These are phyloP conservation scores for Corrigiola litoralis DNA, from an alignment of 179 eudicot genomes.

Conservation along the genomic window DNA sequence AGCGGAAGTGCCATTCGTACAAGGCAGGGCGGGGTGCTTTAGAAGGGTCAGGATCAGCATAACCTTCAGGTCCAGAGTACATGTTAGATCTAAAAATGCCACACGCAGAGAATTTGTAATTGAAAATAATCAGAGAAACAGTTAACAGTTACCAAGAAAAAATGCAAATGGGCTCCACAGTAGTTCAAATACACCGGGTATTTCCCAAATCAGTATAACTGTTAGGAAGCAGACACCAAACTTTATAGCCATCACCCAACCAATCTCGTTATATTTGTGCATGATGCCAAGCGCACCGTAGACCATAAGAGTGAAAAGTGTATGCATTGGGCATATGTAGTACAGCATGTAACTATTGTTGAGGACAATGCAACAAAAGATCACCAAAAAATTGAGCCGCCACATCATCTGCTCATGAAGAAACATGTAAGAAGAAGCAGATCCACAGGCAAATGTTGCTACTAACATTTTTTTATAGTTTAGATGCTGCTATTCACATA, in stretches of 20 bases:
- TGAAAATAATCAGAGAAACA: slow-evolving; percentile 12
- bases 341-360: slow-evolving; percentile 78
- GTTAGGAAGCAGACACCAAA: slow-evolving; percentile 66
- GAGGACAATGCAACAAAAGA: slow-evolving; percentile 69
- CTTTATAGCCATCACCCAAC: slow-evolving; percentile 70
- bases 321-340: slow-evolving; percentile 99
- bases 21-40: slow-evolving; percentile 53
- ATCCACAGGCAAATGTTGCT: neutral
- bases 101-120: neutral
- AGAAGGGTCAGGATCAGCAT: slow-evolving; percentile 56
- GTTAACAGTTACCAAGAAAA: slow-evolving; percentile 54
- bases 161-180: slow-evolving; percentile 84
- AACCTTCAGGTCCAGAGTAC: slow-evolving; percentile 47
- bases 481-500: too few relatives aligned
- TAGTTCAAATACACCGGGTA: slow-evolving; percentile 85
- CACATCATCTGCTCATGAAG: slow-evolving; percentile 87
- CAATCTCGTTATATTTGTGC: slow-evolving; percentile 74
- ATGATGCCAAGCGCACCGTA: slow-evolving; percentile 89
- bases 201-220: slow-evolving; percentile 86
- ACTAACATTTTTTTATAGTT: too few relatives aligned
- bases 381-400: slow-evolving; percentile 93
- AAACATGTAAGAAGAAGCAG: slow-evolving; percentile 24
- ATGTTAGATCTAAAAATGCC: slow-evolving; percentile 9
- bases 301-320: slow-evolving; percentile 97
- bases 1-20: slow-evolving; percentile 95